Evolutionary conservation across 140 eudicot genomes (phyloP), one percentile per base, ranked within the genome.

Genomic region (Bidens hawaiensis): DNA sequence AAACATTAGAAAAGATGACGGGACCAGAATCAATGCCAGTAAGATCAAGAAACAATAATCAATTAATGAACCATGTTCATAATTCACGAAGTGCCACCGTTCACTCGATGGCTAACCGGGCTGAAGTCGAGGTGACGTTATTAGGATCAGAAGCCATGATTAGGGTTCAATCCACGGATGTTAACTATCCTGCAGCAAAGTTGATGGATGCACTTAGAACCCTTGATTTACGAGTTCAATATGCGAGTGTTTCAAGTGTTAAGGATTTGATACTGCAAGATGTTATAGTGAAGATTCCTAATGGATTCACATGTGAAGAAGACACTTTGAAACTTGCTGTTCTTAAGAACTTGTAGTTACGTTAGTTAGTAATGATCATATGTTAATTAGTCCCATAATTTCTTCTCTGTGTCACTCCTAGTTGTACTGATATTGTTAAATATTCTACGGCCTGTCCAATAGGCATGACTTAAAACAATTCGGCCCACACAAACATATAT

Each of bases 211-310:
- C 70, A 51, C 17, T 71, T 72, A 7, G 70, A 72, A 38, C 4
- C 0, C 16, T 38, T 1, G 53, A 66, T 75, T 2, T 38, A 38
- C 50, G 61, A 30, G 62, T 81, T 61, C 61, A 64, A 30, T 77
- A 71, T 51, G 93, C 82, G 1, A 81, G 82, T 34, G 71, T 38
- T 3, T 38, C 45, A 38, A 38, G 45, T 38, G 45, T 2, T 4
- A 0, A 75, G 53, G 83, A 75, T 27, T 26, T 78, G 42, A 67
- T 81, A 72, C 49, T 81, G 18, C 88, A 81, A 79, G 80, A 78
- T 69, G 76, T 85, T 21, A 74, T 81, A 10, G 73, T 81, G n/a
- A 75, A 54, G 75, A 73, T 73, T 72, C 85, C 94, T 5, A 52
- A 75, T 57, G 81, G 74, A 10, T 61, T 73, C 43, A 68, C 57